Percentiles rank a stretch among this genome's conserved stretches.
Evolutionary conservation across 768 basidiomycete species (phyloP).

Genomic region (Agrocybe praecox): DNA sequence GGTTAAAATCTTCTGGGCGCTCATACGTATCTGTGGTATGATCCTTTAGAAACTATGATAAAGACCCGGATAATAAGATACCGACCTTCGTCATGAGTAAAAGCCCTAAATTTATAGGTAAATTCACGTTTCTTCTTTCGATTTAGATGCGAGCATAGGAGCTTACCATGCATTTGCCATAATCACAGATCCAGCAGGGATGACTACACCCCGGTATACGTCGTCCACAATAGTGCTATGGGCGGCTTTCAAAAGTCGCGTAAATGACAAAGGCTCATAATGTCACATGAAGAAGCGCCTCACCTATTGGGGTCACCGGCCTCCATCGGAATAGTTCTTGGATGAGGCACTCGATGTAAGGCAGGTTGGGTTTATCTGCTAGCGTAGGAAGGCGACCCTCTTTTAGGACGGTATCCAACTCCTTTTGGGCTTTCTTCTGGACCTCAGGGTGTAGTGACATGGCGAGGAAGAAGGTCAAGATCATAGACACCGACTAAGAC

Average conservation of each 20-base stretch:
- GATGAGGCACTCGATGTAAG: conserved; percentile 1
- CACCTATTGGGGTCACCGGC: neutral
- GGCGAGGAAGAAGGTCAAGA: neutral
- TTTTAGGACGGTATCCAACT: neutral
- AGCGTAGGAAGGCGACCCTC: neutral
- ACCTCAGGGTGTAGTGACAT: neutral
- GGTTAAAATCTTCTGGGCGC: neutral
- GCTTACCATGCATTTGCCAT: conserved; percentile 9
- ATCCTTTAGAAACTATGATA: neutral
- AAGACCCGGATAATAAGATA: too few relatives aligned
- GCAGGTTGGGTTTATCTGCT: neutral
- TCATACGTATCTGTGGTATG: neutral
- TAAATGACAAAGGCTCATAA: neutral
- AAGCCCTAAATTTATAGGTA: neutral
- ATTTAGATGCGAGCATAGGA: too few relatives aligned
- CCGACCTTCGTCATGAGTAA: conserved; percentile 1
- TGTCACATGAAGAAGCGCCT: neutral
- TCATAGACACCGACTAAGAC: neutral
- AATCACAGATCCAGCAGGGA: conserved; percentile 6
- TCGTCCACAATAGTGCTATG: conserved; percentile 5
- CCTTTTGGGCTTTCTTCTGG: neutral
- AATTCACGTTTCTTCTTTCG: too few relatives aligned
- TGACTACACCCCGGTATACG: neutral
- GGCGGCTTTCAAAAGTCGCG: conserved; percentile 1
- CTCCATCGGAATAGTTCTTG: conserved; percentile 2